Percentiles rank a stretch among this genome's conserved stretches.
These are phyloP conservation scores for Rosa hybrid DNA, from an alignment of 331 rosid genomes.

Conservation along the genomic window DNA sequence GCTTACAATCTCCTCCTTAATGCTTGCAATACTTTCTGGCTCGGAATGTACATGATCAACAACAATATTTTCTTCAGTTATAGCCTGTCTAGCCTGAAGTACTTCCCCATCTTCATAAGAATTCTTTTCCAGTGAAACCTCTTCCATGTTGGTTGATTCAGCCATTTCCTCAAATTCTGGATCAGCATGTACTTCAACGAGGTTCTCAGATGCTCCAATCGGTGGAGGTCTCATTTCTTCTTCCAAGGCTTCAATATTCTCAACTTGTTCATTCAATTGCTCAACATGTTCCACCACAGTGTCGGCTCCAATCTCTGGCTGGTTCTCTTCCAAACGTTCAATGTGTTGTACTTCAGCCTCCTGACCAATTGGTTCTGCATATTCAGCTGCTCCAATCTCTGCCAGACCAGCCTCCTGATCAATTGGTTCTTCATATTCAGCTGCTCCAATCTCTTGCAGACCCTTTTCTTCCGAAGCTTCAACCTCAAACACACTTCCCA, in stretches of 20 bases:
- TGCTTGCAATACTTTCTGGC: not conserved
- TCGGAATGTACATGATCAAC: not conserved
- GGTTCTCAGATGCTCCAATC: constrained; percentile 16
- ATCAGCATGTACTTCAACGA: constrained; percentile 12
- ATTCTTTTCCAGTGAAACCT: constrained; percentile 10
- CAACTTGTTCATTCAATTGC: constrained; percentile 12
- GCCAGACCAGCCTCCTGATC: constrained; percentile 19
- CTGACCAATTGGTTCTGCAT: constrained; percentile 14
- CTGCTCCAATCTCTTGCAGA: constrained; percentile 20
- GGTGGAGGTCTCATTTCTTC: constrained; percentile 24
- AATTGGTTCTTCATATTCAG: constrained; percentile 21
- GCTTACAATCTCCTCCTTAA: constrained; percentile 9
- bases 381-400: constrained; percentile 23
- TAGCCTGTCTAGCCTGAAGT: constrained; percentile 6
- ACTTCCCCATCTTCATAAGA: constrained; percentile 6
- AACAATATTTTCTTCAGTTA: not conserved
- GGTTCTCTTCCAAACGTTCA: constrained; percentile 23
- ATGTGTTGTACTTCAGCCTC: constrained; percentile 13
- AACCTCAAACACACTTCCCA: constrained; percentile 4
- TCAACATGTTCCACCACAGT: constrained; percentile 23
- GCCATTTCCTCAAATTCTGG: not conserved
- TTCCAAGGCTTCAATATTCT: constrained; percentile 11
- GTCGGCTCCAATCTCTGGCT: constrained; percentile 14
- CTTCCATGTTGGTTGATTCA: constrained; percentile 1
- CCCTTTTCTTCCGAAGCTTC: constrained; percentile 23